phyloP scores from a whole-genome alignment of 176 grass and related monocot species.

The Juncus effusus region DNA sequence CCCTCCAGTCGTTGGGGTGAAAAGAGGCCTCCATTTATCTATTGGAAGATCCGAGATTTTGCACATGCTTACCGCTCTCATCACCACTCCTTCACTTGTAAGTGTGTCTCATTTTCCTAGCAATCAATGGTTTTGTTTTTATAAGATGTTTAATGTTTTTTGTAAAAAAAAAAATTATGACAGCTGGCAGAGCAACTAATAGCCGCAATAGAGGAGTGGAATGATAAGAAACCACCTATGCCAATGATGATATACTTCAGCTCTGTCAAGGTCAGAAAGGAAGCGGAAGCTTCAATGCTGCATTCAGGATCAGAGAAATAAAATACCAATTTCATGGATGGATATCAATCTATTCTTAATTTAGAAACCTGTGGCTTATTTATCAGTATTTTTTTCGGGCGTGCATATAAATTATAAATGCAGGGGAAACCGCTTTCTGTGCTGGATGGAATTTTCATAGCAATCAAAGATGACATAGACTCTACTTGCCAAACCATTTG shows the following conservation, averaged over 20 bases:
- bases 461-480: conserved; percentile 82
- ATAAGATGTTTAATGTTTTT: background rate
- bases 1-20: conserved; percentile 21
- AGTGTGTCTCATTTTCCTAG: conserved; percentile 13
- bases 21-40: conserved; percentile 45
- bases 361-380: background rate
- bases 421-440: conserved; percentile 59
- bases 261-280: conserved; percentile 53
- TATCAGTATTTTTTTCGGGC: too few relatives aligned
- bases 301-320: conserved; percentile 22
- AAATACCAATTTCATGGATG: background rate
- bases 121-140: background rate
- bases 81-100: conserved; percentile 57
- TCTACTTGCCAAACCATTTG: conserved; percentile 17
- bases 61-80: conserved; percentile 62
- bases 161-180: background rate
- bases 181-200: conserved; percentile 72
- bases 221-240: conserved; percentile 50
- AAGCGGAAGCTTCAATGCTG: conserved; percentile 52
- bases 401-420: background rate
- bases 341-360: too few relatives aligned
- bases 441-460: conserved; percentile 65
- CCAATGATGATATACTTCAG: conserved; percentile 60
- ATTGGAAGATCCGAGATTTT: conserved; percentile 85
- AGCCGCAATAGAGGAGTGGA: conserved; percentile 50